These are phyloP conservation scores for Lyophyllum decastes DNA, from an alignment of 768 basidiomycete genomes.

Conservation along the genomic window DNA sequence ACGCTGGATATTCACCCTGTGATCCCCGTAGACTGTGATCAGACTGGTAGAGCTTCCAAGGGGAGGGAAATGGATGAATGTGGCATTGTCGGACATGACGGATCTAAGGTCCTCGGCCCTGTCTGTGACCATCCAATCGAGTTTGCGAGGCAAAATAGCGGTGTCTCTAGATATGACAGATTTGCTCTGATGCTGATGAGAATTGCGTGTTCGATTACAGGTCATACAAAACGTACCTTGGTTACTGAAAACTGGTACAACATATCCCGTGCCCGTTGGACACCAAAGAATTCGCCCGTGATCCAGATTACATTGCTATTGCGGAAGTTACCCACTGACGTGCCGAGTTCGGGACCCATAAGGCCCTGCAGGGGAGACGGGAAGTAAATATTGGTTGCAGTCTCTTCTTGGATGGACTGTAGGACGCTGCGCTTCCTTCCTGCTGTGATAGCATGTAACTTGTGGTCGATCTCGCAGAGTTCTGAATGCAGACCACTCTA, in stretches of 20 bases:
- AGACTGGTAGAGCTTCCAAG: constrained; percentile 91
- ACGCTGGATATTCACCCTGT: constrained; percentile 90
- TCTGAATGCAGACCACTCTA: constrained; percentile 93
- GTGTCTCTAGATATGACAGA: constrained; percentile 90
- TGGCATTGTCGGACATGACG: constrained; percentile 95
- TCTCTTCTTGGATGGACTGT: constrained; percentile 95
- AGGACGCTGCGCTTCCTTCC: constrained; percentile 85
- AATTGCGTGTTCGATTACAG: constrained; percentile 1
- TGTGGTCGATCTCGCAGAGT: constrained; percentile 91
- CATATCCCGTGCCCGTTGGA: constrained; percentile 95
- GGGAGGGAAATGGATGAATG: constrained; percentile 91
- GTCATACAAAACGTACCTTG: constrained; percentile 58
- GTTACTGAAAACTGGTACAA: constrained; percentile 82
- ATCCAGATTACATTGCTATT: constrained; percentile 88
- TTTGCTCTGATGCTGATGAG: constrained; percentile 61
- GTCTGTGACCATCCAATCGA: constrained; percentile 99
- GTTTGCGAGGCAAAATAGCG: constrained; percentile 91
- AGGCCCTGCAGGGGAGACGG: constrained; percentile 90
- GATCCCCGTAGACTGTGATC: constrained; percentile 93
- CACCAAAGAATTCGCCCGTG: constrained; percentile 96
- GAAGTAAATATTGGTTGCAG: constrained; percentile 94
- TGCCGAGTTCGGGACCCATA: constrained; percentile 64
- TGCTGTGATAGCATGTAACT: constrained; percentile 88
- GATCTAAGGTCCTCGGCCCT: constrained; percentile 89
- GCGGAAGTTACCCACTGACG: constrained; percentile 46